phyloP scores from a whole-genome alignment of 768 basidiomycete species.

The Serendipita sp. region DNA sequence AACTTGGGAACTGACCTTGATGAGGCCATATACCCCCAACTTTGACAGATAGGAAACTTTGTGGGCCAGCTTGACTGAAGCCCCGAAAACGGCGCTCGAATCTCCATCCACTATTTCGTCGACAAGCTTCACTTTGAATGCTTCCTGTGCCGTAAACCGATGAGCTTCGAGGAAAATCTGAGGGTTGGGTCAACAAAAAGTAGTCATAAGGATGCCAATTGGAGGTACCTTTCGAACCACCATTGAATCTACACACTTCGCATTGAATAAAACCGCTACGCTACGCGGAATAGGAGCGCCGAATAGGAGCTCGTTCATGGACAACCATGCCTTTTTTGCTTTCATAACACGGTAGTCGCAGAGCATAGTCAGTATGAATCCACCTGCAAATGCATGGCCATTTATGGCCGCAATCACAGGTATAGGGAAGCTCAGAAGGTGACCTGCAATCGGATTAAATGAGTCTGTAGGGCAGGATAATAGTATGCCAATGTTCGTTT shows the following conservation, averaged over 20 bases:
- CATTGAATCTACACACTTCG: constrained; percentile 45
- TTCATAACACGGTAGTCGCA: constrained; percentile 89
- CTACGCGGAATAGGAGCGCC: constrained; percentile 68
- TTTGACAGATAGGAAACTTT: constrained; percentile 6
- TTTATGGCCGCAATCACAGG: constrained; percentile 69
- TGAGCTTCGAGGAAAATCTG: constrained; percentile 22
- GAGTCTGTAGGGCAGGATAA: too few relatives aligned
- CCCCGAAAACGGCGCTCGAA: constrained; percentile 12
- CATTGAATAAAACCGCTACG: constrained; percentile 44
- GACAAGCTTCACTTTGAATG: constrained; percentile 20
- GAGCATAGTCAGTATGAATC: constrained; percentile 57
- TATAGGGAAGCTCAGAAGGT: constrained; percentile 63
- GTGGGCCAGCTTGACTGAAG: constrained; percentile 12
- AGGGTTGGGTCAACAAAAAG: constrained; percentile 17
- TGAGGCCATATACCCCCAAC: constrained; percentile 14
- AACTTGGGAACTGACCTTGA: constrained; percentile 11
- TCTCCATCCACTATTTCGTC: constrained; percentile 23
- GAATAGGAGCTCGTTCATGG: constrained; percentile 91
- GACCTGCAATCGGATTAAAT: constrained; percentile 54
- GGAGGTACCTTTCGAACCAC: constrained; percentile 25
- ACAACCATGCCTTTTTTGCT: constrained; percentile 69
- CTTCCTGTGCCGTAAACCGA: constrained; percentile 24
- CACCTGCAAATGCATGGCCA: constrained; percentile 77
- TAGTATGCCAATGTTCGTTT: constrained; percentile 8
- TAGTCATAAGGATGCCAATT: constrained; percentile 18